A percentile compares a stretch with the other conserved stretches of the same genome.
These are phyloP conservation scores for Apophysomyces sp. DNA, from an alignment of 371 early-diverging fungal genomes.

Conservation along the genomic window DNA sequence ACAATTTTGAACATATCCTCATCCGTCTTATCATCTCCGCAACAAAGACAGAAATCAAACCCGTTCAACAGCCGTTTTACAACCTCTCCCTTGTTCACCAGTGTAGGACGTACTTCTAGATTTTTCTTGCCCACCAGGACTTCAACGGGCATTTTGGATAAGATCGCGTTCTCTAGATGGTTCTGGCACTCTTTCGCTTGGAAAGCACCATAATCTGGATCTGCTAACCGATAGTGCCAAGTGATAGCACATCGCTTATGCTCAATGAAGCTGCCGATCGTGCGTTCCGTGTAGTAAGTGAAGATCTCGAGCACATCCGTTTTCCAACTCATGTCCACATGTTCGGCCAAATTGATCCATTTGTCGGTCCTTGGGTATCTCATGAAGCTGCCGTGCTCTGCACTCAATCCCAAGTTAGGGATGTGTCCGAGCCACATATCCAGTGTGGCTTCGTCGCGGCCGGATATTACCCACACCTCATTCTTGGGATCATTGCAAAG, in stretches of 20 bases:
- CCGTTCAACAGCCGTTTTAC: constrained; percentile 73
- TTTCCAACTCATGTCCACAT: constrained; percentile 87
- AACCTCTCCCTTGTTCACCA: constrained; percentile 91
- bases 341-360: constrained; percentile 81
- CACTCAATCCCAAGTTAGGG: constrained; percentile 76
- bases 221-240: constrained; percentile 92
- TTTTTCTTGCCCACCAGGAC: constrained; percentile 96
- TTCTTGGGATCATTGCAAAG: constrained; percentile 79
- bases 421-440: constrained; percentile 86
- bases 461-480: constrained; percentile 92
- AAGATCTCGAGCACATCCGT: constrained; percentile 85
- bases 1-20: constrained; percentile 88
- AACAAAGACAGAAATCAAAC: constrained; percentile 87
- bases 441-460: constrained; percentile 83
- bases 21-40: constrained; percentile 94
- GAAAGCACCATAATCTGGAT: constrained; percentile 80
- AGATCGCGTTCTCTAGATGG: constrained; percentile 83
- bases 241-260: constrained; percentile 82
- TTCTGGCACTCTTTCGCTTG: constrained; percentile 93
- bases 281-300: constrained; percentile 88
- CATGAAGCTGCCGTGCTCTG: constrained; percentile 75
- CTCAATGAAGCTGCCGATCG: constrained; percentile 83
- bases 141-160: constrained; percentile 92
- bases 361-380: constrained; percentile 52
- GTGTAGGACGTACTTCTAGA: constrained; percentile 84